Evolutionary conservation across 805 yeast species (phyloP).

Genomic region (Yamadazyma scolyti): DNA sequence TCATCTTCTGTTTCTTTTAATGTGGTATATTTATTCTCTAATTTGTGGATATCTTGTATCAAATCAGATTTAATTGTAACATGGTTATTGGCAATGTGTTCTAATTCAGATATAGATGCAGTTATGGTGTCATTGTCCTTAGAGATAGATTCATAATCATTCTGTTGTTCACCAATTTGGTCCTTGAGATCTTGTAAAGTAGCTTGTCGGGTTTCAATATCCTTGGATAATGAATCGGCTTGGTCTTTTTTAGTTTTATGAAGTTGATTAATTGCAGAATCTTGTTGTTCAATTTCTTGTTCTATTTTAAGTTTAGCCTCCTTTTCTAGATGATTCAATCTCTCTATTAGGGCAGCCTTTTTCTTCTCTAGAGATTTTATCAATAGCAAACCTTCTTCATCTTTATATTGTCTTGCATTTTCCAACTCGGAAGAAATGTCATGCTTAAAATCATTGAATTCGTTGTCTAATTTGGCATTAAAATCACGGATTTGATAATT

Average conservation of each 20-base stretch:
- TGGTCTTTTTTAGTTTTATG: slow-evolving; percentile 35
- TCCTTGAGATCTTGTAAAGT: background rate
- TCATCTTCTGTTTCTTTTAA: background rate
- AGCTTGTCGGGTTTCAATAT: too few relatives aligned
- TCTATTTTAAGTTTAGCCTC: slow-evolving; percentile 39
- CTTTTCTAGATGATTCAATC: too few relatives aligned
- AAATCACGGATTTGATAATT: slow-evolving; percentile 27
- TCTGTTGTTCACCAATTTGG: background rate
- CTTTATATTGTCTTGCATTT: slow-evolving; percentile 19
- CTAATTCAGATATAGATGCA: background rate
- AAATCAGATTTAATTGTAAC: slow-evolving; percentile 14
- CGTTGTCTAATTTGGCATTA: slow-evolving; percentile 20
- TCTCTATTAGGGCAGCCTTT: too few relatives aligned
- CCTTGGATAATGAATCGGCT: too few relatives aligned
- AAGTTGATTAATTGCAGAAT: slow-evolving; percentile 33
- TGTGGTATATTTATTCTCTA: slow-evolving; percentile 14
- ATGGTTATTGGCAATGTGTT: slow-evolving; percentile 16
- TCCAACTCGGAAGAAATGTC: slow-evolving; percentile 32
- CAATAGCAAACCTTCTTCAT: slow-evolving; percentile 12
- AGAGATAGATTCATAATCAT: background rate
- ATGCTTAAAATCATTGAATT: slow-evolving; percentile 27
- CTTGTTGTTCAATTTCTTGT: slow-evolving; percentile 25
- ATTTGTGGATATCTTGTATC: slow-evolving; percentile 8
- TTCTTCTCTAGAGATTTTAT: too few relatives aligned
- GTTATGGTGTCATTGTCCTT: background rate